Conservation (phyloP, 441 rosid species). For the Lepidium campestre region DNA sequence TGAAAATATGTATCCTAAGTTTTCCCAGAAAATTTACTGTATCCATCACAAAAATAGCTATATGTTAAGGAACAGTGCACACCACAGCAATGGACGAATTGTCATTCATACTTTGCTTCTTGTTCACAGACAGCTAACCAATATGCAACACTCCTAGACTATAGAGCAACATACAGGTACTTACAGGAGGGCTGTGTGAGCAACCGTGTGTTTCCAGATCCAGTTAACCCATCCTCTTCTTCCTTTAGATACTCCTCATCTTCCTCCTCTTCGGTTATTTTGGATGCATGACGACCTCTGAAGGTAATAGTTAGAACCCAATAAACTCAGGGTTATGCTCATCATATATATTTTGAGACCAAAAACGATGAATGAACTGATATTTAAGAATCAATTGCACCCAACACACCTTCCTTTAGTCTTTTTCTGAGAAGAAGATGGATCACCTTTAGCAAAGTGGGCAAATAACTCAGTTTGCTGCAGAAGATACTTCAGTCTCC, state of each 20-base stretch:
- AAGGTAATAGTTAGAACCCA: not conserved
- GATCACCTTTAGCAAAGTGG: slow-evolving; percentile 89
- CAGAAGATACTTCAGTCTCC: slow-evolving; percentile 83
- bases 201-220: slow-evolving; percentile 81
- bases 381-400: not conserved
- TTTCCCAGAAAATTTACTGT: not conserved
- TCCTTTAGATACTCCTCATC: slow-evolving; percentile 95
- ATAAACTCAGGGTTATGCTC: not conserved
- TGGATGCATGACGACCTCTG: slow-evolving; percentile 97
- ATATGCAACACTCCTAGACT: not conserved
- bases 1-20: not conserved
- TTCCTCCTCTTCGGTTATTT: slow-evolving; percentile 93
- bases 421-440: slow-evolving; percentile 67
- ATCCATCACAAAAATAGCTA: not conserved
- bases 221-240: slow-evolving; percentile 79
- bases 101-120: not conserved
- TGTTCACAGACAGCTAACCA: not conserved
- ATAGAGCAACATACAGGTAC: slow-evolving; percentile 19
- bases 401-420: slow-evolving; percentile 70
- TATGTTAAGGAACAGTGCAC: not conserved
- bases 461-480: slow-evolving; percentile 98
- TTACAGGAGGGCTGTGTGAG: slow-evolving; percentile 94
- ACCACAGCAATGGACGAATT: not conserved
- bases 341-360: not conserved
- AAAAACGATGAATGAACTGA: not conserved